A percentile compares a stretch with the other conserved stretches of the same genome.
Conservation (phyloP, 805 yeast genomes). For the Debaryomyces maramus region DNA sequence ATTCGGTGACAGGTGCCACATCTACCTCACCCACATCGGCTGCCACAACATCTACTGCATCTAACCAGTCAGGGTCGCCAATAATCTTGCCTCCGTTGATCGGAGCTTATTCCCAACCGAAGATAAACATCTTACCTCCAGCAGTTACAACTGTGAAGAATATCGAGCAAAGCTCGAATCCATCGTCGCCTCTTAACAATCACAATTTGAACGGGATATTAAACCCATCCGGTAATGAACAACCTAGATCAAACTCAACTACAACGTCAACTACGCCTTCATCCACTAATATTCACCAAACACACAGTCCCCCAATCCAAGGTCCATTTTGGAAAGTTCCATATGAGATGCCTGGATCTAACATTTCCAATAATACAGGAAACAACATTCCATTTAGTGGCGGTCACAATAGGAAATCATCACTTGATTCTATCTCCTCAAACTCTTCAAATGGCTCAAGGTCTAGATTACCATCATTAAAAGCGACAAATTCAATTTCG, state of each 20-base stretch:
- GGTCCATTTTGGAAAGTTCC: conserved; percentile 66
- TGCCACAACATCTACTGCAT: conserved; percentile 6
- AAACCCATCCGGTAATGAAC: conserved; percentile 4
- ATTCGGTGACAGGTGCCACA: conserved; percentile 1
- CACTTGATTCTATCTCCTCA: conserved; percentile 52
- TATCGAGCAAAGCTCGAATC: conserved; percentile 11
- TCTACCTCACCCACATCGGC: conserved; percentile 8
- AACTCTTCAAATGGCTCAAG: conserved; percentile 40
- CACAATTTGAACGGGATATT: conserved; percentile 8
- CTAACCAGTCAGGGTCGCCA: conserved; percentile 15
- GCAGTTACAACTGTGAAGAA: conserved; percentile 5
- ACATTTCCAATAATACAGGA: conserved; percentile 1
- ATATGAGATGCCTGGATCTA: conserved; percentile 48
- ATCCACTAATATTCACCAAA: background rate
- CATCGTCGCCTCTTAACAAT: conserved; percentile 18
- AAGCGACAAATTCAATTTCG: conserved; percentile 21
- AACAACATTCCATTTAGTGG: conserved; percentile 5
- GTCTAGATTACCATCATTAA: conserved; percentile 30
- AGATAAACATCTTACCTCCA: conserved; percentile 9
- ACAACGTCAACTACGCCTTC: conserved; percentile 4
- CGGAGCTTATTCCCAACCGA: conserved; percentile 14
- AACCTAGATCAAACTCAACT: conserved; percentile 2
- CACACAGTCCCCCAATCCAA: conserved; percentile 32
- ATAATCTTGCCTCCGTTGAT: conserved; percentile 34
- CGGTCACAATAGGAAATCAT: conserved; percentile 36